Conservation (phyloP, 345 rosid genomes). For the Firmiana major region DNA sequence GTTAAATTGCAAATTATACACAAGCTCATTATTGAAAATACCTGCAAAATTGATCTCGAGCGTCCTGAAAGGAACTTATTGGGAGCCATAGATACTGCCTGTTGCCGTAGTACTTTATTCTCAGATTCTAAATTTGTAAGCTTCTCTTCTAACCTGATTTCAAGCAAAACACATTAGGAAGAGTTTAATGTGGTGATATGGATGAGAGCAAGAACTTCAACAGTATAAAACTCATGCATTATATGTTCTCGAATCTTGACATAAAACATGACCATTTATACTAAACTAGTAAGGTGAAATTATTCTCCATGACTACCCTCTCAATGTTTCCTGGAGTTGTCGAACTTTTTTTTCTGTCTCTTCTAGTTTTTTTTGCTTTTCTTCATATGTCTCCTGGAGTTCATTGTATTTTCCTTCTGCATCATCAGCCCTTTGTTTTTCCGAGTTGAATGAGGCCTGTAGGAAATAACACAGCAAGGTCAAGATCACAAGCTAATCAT, state of each 20-base stretch:
- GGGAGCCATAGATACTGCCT: slow-evolving; percentile 90
- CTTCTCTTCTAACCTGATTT: slow-evolving; percentile 81
- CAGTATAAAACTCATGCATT: neutral
- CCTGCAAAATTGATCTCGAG: slow-evolving; percentile 88
- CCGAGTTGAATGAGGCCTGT: slow-evolving; percentile 59
- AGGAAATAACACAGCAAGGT: neutral
- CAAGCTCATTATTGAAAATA: slow-evolving; percentile 18
- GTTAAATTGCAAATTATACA: neutral
- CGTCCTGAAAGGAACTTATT: slow-evolving; percentile 88
- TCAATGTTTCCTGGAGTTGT: slow-evolving; percentile 72
- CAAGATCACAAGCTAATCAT: slow-evolving; percentile 16
- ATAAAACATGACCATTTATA: neutral
- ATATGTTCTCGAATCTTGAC: neutral
- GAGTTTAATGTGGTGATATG: neutral
- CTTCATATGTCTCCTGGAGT: slow-evolving; percentile 48
- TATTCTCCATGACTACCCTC: slow-evolving; percentile 39
- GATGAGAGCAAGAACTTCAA: slow-evolving; percentile 8
- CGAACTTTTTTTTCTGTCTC: slow-evolving; percentile 69
- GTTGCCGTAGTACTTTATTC: slow-evolving; percentile 88
- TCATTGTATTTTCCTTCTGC: slow-evolving; percentile 56
- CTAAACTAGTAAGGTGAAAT: neutral
- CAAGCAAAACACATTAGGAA: slow-evolving; percentile 13
- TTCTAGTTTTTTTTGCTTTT: slow-evolving; percentile 48
- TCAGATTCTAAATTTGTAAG: slow-evolving; percentile 77
- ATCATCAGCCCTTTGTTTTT: slow-evolving; percentile 60